These are phyloP conservation scores for Floccularia luteovirens DNA, from an alignment of 768 basidiomycete genomes.

Conservation along the genomic window DNA sequence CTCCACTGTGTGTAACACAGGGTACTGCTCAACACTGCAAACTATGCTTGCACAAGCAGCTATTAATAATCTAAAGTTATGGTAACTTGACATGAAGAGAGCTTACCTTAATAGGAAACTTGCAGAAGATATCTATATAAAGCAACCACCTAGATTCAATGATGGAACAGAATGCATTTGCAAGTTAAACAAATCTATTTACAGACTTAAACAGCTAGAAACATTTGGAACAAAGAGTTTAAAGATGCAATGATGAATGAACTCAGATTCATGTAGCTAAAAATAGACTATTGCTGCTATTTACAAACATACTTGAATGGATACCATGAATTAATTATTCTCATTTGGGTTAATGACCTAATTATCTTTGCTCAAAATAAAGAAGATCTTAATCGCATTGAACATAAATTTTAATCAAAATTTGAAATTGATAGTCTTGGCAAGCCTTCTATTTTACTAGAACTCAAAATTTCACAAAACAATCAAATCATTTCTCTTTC, in stretches of 20 bases:
- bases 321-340: too few species aligned
- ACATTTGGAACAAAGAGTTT: conserved; percentile 3
- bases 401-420: conserved; percentile 3
- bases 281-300: conserved; percentile 2
- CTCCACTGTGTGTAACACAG: too few species aligned
- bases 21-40: too few species aligned
- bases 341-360: background rate
- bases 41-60: conserved; percentile 16
- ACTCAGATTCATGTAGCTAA: conserved; percentile 1
- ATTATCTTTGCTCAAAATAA: background rate
- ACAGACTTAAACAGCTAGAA: conserved; percentile 7
- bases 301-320: background rate
- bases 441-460: conserved; percentile 6
- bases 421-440: conserved; percentile 9
- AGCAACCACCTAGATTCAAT: conserved; percentile 13
- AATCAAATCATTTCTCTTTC: conserved; percentile 10
- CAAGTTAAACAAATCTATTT: conserved; percentile 3
- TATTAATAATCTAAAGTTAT: background rate
- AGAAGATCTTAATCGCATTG: conserved; percentile 1
- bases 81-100: conserved; percentile 6
- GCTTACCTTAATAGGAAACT: conserved; percentile 7
- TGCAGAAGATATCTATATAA: conserved; percentile 25
- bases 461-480: conserved; percentile 9
- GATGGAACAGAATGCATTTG: conserved; percentile 4
- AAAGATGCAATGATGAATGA: conserved; percentile 1